Percentiles rank a stretch among this genome's conserved stretches.
Evolutionary conservation across 2,329 filamentous ascomycete genomes (phyloP).

Genomic region (Ophiocordyceps sinensis): DNA sequence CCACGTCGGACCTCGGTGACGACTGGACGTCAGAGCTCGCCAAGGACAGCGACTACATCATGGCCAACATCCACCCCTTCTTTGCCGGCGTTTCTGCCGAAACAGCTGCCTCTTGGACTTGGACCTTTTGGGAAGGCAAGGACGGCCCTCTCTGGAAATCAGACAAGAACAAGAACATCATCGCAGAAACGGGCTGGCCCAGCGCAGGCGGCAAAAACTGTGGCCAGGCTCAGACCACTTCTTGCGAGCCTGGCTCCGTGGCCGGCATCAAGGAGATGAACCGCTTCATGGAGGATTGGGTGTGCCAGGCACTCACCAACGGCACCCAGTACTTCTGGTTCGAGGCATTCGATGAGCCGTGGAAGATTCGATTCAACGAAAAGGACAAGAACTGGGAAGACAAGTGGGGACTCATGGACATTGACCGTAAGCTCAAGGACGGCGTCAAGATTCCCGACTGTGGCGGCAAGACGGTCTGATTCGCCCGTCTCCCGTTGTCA

Average conservation of each 20-base stretch:
- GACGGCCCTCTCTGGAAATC: conserved; percentile 51
- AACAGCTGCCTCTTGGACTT: conserved; percentile 67
- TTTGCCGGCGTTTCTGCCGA: conserved; percentile 64
- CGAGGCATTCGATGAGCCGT: conserved; percentile 90
- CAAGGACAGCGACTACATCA: conserved; percentile 64
- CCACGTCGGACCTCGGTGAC: conserved; percentile 78
- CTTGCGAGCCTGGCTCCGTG: conserved; percentile 44
- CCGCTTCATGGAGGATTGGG: conserved; percentile 70
- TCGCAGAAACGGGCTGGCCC: conserved; percentile 88
- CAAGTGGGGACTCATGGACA: conserved; percentile 86
- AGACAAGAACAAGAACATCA: conserved; percentile 55
- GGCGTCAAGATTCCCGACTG: conserved; percentile 83
- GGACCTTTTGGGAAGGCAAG: conserved; percentile 60
- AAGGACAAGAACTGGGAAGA: conserved; percentile 72
- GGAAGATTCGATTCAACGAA: conserved; percentile 68
- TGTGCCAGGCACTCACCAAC: conserved; percentile 66
- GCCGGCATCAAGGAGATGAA: conserved; percentile 74
- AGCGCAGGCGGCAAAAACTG: conserved; percentile 68
- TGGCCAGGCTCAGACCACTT: conserved; percentile 31
- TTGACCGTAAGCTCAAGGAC: conserved; percentile 67
- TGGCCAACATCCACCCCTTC: conserved; percentile 96
- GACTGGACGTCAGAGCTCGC: conserved; percentile 67
- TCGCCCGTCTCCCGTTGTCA: too few relatives aligned
- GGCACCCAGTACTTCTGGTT: conserved; percentile 96
- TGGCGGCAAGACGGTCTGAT: conserved; percentile 50